Conservation (phyloP, 2,329 filamentous ascomycete species). For the Ophioceras dolichostomum region DNA sequence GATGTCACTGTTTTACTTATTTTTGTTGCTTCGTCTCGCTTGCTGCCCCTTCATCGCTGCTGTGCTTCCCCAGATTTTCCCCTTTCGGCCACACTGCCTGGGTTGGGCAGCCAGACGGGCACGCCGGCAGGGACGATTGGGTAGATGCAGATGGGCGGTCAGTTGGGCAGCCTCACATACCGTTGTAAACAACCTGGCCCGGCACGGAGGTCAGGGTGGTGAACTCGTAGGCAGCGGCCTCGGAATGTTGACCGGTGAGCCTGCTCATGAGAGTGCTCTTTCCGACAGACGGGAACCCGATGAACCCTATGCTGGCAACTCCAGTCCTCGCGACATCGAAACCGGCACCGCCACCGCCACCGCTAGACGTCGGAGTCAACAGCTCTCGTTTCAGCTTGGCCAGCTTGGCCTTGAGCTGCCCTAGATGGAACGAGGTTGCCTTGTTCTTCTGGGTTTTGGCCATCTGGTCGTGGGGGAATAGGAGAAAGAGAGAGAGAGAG, state of each 20-base stretch:
- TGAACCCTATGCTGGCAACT: slow-evolving; percentile 94
- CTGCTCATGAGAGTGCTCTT: slow-evolving; percentile 96
- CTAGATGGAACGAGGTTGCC: slow-evolving; percentile 84
- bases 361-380: slow-evolving; percentile 70
- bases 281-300: slow-evolving; percentile 94
- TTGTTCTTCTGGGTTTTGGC: slow-evolving; percentile 96
- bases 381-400: slow-evolving; percentile 96
- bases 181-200: slow-evolving; percentile 92
- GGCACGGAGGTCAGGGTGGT: slow-evolving; percentile 96
- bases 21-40: too few species aligned
- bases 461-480: slow-evolving; percentile 62
- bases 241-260: slow-evolving; percentile 91
- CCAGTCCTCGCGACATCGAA: slow-evolving; percentile 98
- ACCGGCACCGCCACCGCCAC: slow-evolving; percentile 73
- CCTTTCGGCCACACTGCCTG: not conserved
- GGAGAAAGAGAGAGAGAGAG: not conserved
- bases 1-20: too few species aligned
- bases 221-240: slow-evolving; percentile 96
- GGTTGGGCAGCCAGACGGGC: slow-evolving; percentile 4
- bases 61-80: too few species aligned
- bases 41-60: too few species aligned
- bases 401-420: slow-evolving; percentile 94
- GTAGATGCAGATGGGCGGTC: not conserved
- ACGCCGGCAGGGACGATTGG: not conserved
- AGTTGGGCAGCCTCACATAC: slow-evolving; percentile 17